Evolutionary conservation across 805 yeast genomes (phyloP), one percentile per base, ranked within the genome.

Genomic region (Metschnikowia santaceciliae): DNA sequence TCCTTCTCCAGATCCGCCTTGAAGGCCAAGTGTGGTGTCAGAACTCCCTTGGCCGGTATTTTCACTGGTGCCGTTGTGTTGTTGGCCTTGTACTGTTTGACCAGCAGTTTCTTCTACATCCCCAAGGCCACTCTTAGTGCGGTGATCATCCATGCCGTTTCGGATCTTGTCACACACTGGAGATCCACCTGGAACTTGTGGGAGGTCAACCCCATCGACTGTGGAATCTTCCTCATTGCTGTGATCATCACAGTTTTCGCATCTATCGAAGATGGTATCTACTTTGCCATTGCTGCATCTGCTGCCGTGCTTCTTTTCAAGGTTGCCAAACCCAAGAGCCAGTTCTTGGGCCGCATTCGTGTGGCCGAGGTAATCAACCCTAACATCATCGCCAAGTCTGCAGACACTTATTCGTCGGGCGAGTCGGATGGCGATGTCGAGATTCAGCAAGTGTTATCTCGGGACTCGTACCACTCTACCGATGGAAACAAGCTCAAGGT

Each of bases 1-100:
- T 91, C 97, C 1, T 91, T 91, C 69, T 88, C 96, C 17, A 84
- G 97, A 75, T 87, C 96, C 42, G 97, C 97, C 6, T 78, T 91
- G 61, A 91, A 92, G 71, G 85, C 96, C 47, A 91, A 91, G 71
- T 91, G 96, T 78, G 96, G 96, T 66, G 97, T 91, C 42, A 81
- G 90, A 64, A 91, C 97, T 19, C 97, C 97, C 34, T 74, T 91
- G 54, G 95, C 96, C 42, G 96, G 97, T 72, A 77, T 90, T 39
- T 87, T 84, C 69, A 88, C 96, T 11, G 97, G 97, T 65, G 81
- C 80, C 42, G 90, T 92, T 69, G 97, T 91, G 23, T 71, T 91
- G 55, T 73, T 91, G 55, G 96, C 97, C 2, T 76, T 91, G 55
- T 91, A 90, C 68, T 83, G 87, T 53, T 78, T 91, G 61, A 90